Conservation (phyloP, 768 basidiomycete species). For the Boletus huronensis region DNA sequence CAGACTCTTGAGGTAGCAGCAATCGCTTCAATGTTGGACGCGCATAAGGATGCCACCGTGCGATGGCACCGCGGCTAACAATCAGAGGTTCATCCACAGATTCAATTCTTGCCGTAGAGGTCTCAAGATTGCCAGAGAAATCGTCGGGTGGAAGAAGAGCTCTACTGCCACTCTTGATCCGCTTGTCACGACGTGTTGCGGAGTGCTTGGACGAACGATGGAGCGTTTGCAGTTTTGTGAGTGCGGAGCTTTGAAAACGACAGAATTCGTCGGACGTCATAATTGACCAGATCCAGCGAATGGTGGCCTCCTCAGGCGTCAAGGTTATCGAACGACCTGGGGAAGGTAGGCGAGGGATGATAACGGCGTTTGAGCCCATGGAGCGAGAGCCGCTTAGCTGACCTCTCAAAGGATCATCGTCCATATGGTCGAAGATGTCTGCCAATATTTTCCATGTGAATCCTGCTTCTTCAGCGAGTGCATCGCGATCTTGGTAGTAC, state of each 20-base stretch:
- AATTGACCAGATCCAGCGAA: slow-evolving; percentile 23
- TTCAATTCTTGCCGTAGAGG: background rate
- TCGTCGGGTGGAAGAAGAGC: slow-evolving; percentile 21
- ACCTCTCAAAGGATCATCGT: background rate
- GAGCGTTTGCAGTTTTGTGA: background rate
- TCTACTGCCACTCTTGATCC: slow-evolving; percentile 4
- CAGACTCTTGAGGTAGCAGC: slow-evolving; percentile 17
- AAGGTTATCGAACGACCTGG: slow-evolving; percentile 17
- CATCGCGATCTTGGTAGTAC: slow-evolving; percentile 23
- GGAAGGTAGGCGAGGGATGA: slow-evolving; percentile 29
- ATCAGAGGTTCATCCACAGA: slow-evolving; percentile 19
- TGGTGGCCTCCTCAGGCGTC: slow-evolving; percentile 17
- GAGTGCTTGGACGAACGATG: background rate
- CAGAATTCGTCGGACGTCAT: slow-evolving; percentile 10
- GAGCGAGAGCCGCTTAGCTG: background rate
- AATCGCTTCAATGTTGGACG: slow-evolving; percentile 15
- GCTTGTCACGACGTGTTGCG: slow-evolving; percentile 3
- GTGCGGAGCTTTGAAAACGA: background rate
- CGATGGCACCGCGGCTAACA: background rate
- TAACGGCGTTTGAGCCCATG: slow-evolving; percentile 1
- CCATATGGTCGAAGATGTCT: slow-evolving; percentile 19
- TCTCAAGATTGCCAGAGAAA: background rate
- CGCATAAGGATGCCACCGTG: slow-evolving; percentile 19
- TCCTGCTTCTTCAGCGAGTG: slow-evolving; percentile 21
- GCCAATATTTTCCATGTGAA: slow-evolving; percentile 16